A percentile compares a stretch with the other conserved stretches of the same genome.
phyloP scores from a whole-genome alignment of 2,329 filamentous ascomycete genomes.

The Capronia americana region DNA sequence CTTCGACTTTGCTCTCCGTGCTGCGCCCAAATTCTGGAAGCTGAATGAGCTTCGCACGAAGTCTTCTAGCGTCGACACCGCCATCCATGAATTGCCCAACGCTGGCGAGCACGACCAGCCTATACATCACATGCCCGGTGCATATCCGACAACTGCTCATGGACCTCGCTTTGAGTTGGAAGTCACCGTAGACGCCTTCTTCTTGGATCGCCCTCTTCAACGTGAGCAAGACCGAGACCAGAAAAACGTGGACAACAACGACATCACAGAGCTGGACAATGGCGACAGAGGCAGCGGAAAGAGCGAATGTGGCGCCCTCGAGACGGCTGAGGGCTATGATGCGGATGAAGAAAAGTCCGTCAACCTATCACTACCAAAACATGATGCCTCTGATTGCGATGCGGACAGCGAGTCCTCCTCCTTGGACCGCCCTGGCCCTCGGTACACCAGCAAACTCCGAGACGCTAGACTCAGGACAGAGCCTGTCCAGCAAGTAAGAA shows the following conservation, averaged over 20 bases:
- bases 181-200: background rate
- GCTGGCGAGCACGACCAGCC: background rate
- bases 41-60: background rate
- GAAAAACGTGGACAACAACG: background rate
- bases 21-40: background rate
- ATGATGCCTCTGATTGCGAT: background rate
- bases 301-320: background rate
- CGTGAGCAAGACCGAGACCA: background rate
- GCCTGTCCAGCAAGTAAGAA: background rate
- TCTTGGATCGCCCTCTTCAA: background rate
- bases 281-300: background rate
- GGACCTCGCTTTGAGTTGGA: background rate
- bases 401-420: background rate
- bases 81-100: background rate
- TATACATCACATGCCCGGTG: background rate
- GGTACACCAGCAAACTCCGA: background rate
- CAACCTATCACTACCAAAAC: background rate
- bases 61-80: background rate
- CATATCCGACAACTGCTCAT: background rate
- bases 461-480: background rate
- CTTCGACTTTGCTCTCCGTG: background rate
- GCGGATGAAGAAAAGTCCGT: background rate
- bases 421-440: background rate
- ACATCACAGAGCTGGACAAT: background rate
- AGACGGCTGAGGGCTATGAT: background rate